A percentile compares a stretch with the other conserved stretches of the same genome.
Evolutionary conservation across 164 flowering plant species (phyloP).

Genomic region (Berberis vulgaris): DNA sequence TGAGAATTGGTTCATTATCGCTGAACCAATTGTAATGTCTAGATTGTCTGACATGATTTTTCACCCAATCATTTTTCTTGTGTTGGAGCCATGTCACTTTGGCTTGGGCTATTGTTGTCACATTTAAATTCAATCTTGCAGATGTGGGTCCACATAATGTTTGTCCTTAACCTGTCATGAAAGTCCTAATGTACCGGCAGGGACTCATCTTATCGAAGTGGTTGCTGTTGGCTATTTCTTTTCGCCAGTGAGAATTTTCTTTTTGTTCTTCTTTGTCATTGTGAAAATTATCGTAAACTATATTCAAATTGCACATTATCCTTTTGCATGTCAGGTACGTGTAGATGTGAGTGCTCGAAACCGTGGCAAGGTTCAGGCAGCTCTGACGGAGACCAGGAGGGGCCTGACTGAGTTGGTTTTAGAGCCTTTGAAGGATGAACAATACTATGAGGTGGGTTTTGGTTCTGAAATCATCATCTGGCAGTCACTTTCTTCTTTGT

Average conservation of each 20-base stretch:
- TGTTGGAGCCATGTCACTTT: background rate
- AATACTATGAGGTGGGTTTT: constrained; percentile 73
- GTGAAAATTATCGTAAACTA: background rate
- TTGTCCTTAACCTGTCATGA: constrained; percentile 33
- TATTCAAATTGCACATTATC: constrained; percentile 2
- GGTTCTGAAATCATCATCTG: background rate
- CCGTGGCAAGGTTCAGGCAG: constrained; percentile 93
- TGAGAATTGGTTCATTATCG: background rate
- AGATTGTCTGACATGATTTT: background rate
- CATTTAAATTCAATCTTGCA: background rate
- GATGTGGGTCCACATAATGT: background rate
- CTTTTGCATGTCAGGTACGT: constrained; percentile 52
- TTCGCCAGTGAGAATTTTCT: constrained; percentile 61
- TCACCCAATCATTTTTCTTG: background rate
- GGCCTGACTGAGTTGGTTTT: constrained; percentile 70
- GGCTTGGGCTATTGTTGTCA: too few species aligned
- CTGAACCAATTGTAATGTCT: background rate
- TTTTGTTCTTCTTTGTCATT: background rate
- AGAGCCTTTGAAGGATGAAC: constrained; percentile 83
- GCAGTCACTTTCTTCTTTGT: background rate
- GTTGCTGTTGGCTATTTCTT: constrained; percentile 79
- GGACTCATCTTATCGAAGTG: constrained; percentile 98
- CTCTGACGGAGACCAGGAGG: constrained; percentile 84
- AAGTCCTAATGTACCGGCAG: constrained; percentile 89
- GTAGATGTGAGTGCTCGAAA: constrained; percentile 97